Evolutionary conservation across 2,329 filamentous ascomycete species (phyloP), one percentile per base, ranked within the genome.

Genomic region (Fusarium xyrophilum): DNA sequence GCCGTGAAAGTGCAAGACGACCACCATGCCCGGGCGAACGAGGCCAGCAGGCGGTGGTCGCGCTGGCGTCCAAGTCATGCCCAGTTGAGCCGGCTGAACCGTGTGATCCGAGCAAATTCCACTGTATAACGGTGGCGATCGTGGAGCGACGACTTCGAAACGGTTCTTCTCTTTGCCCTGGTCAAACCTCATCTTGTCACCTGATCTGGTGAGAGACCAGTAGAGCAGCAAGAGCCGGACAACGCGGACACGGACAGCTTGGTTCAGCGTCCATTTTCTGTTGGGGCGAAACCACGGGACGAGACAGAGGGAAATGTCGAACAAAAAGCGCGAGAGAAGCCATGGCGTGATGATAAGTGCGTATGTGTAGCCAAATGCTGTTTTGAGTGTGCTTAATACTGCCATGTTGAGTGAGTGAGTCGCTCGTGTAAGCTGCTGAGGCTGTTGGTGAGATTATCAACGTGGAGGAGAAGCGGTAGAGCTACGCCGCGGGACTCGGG

Each of bases 1-100:
- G 4, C 69, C 69, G 13, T 72, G 69, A 9, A 72, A 72, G 38
- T 72, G 69, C 19, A 72, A 19, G 1, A 32, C 64, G 1, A 72
- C 64, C 6, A 38, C 21, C 47, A 72, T 60, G 1, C 47, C 46
- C 6, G 64, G 21, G 7, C 56, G 43, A 8, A 72, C 27, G 9
- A 70, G 42, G 5, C 35, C 56, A 10, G 67, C 35, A 1, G 69
- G 56, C 3, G 69, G 69, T 2, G 69, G 69, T 3, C 56, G 40
- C 9, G 69, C 50, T 1, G 69, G 69, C 3, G 69, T 72, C 69
- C 69, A 72, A 11, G 64, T 72, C 69, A 72, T 62, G 8, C 69
- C 69, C 4, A 72, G 11, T 4, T 59, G 19, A 1, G 43, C 28
- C 9, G 69, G 69, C 23, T 57, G 60, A 6, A 70, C 47, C 7